Evolutionary conservation across 805 yeast genomes (phyloP).

Genomic region (Candida odintsovae): DNA sequence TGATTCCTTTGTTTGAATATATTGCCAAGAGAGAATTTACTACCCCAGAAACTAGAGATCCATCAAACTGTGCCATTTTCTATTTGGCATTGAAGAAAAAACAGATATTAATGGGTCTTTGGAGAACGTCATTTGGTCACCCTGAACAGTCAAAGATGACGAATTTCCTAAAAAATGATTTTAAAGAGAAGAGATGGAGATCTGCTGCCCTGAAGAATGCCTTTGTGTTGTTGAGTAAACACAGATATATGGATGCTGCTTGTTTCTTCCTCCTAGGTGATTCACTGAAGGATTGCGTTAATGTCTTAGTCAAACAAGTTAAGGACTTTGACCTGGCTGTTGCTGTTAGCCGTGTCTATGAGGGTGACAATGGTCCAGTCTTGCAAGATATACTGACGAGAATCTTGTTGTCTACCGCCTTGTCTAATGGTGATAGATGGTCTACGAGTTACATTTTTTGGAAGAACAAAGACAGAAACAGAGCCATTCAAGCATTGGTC

Average conservation of each 20-base stretch:
- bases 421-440: slow-evolving; percentile 72
- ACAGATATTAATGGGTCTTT: slow-evolving; percentile 67
- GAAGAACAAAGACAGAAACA: slow-evolving; percentile 44
- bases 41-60: slow-evolving; percentile 53
- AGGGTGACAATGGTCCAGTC: slow-evolving; percentile 53
- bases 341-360: slow-evolving; percentile 74
- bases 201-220: slow-evolving; percentile 92
- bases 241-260: slow-evolving; percentile 82
- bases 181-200: slow-evolving; percentile 69
- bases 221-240: slow-evolving; percentile 82
- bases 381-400: slow-evolving; percentile 42
- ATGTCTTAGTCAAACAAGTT: slow-evolving; percentile 62
- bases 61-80: slow-evolving; percentile 65
- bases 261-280: slow-evolving; percentile 79
- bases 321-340: slow-evolving; percentile 70
- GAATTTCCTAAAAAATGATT: slow-evolving; percentile 72
- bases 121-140: slow-evolving; percentile 74
- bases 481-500: slow-evolving; percentile 61
- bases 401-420: slow-evolving; percentile 50
- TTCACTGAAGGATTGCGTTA: slow-evolving; percentile 69
- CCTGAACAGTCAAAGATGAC: slow-evolving; percentile 80
- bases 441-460: slow-evolving; percentile 74
- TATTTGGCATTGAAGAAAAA: slow-evolving; percentile 78
- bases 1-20: slow-evolving; percentile 52
- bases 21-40: slow-evolving; percentile 72